Evolutionary conservation across 495 filamentous ascomycete genomes (phyloP).

Genomic region (Collariella sp.): DNA sequence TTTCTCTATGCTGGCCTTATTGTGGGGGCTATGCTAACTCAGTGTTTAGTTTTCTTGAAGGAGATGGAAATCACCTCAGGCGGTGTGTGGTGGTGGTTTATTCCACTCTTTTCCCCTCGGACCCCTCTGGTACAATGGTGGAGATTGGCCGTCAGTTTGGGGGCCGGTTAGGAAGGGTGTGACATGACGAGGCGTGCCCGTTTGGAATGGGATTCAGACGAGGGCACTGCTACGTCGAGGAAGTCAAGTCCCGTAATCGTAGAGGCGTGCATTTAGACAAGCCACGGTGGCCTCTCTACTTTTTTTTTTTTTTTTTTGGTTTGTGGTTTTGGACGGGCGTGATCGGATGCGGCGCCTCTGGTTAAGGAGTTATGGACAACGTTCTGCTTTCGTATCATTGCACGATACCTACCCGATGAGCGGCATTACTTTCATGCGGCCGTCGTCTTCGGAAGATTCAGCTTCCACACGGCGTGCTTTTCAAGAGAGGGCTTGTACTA

Average conservation of each 20-base stretch:
- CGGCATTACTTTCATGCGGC: background rate
- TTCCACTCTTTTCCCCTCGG: background rate
- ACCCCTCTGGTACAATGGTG: background rate
- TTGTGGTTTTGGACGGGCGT: background rate
- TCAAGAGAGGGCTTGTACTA: background rate
- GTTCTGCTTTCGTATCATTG: background rate
- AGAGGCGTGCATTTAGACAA: constrained; percentile 1
- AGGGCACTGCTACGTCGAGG: background rate
- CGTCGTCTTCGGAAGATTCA: background rate
- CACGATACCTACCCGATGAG: constrained; percentile 4
- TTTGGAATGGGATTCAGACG: background rate
- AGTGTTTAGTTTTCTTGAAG: constrained; percentile 11
- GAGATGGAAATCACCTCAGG: background rate
- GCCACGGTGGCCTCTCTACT: background rate
- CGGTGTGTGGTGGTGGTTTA: constrained; percentile 2
- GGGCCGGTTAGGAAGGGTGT: background rate
- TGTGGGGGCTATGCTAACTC: background rate
- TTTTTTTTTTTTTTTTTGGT: constrained; percentile 10
- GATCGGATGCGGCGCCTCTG: background rate
- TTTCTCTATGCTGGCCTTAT: background rate
- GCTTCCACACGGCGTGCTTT: background rate
- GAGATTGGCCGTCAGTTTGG: background rate
- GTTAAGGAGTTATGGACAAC: constrained; percentile 4
- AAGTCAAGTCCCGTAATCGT: background rate
- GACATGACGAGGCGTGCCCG: background rate